Evolutionary conservation across 148 eudicot species (phyloP).

Genomic region (Dysphania ambrosioides): DNA sequence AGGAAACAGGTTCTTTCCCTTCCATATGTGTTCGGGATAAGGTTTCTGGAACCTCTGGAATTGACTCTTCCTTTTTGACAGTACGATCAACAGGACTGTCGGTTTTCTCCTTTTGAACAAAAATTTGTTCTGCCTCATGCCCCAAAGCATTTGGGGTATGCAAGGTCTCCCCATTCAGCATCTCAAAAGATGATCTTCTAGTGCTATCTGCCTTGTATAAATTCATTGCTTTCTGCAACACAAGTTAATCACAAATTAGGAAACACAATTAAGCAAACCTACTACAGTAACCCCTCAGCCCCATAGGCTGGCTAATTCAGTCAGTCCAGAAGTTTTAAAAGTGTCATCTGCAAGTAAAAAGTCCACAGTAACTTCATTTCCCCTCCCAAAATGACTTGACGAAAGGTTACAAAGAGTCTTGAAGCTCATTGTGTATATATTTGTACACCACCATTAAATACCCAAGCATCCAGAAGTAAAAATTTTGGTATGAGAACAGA

Average conservation of each 20-base stretch:
- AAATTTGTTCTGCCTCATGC: slow-evolving; percentile 2
- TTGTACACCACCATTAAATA: not conserved
- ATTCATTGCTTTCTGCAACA: slow-evolving; percentile 42
- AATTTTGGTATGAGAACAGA: not conserved
- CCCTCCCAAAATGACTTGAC: too few relatives aligned
- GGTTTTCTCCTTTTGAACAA: not conserved
- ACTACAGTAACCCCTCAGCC: not conserved
- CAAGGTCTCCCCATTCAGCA: slow-evolving; percentile 11
- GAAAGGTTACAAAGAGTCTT: not conserved
- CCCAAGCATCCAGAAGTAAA: not conserved
- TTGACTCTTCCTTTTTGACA: slow-evolving; percentile 15
- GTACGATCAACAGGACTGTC: slow-evolving; percentile 8
- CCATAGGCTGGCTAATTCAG: not conserved
- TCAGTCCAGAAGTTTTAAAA: not conserved
- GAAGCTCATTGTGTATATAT: not conserved
- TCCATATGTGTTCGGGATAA: slow-evolving; percentile 7
- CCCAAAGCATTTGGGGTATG: slow-evolving; percentile 10
- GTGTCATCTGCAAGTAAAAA: not conserved
- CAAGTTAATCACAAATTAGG: not conserved
- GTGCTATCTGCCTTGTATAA: slow-evolving; percentile 39
- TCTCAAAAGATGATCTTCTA: slow-evolving; percentile 10
- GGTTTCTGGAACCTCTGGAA: slow-evolving; percentile 1
- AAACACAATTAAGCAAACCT: not conserved
- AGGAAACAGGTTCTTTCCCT: slow-evolving; percentile 1
- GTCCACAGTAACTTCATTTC: not conserved